A percentile compares a stretch with the other conserved stretches of the same genome.
Conservation (phyloP, 2,329 filamentous ascomycete genomes). For the Fusarium sp. region DNA sequence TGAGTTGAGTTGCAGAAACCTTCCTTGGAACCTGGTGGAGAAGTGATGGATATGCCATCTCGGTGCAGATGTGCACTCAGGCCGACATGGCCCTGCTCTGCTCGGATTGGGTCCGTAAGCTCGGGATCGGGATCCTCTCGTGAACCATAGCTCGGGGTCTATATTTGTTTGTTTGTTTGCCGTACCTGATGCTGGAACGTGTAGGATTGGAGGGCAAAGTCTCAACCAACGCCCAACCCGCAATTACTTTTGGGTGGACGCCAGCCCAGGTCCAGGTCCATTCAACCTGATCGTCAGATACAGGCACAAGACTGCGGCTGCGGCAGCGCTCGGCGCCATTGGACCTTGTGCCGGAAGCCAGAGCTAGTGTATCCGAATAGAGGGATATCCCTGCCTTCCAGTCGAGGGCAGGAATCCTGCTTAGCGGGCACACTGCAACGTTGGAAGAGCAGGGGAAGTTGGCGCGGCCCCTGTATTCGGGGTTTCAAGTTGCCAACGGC, state of each 20-base stretch:
- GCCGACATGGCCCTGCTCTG: background rate
- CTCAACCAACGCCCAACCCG: background rate
- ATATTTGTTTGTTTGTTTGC: background rate
- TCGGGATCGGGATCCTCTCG: background rate
- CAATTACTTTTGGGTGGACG: background rate
- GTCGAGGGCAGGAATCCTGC: conserved; percentile 17
- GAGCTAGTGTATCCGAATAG: conserved; percentile 19
- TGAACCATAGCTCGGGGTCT: background rate
- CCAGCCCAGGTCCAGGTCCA: background rate
- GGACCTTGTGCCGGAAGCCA: conserved; percentile 7
- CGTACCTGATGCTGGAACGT: background rate
- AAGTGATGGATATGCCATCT: background rate
- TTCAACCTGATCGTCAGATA: conserved; percentile 1
- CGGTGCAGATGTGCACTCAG: background rate
- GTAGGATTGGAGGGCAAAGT: background rate
- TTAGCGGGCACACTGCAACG: conserved; percentile 5
- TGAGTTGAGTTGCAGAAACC: background rate
- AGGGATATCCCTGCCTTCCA: conserved; percentile 24
- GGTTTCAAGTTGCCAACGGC: conserved; percentile 26
- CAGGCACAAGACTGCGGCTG: background rate
- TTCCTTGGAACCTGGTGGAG: background rate
- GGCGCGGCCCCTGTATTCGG: conserved; percentile 11
- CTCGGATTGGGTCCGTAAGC: background rate
- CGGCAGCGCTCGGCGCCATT: conserved; percentile 3
- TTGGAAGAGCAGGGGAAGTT: conserved; percentile 9